Evolutionary conservation across 1,139 yeast genomes (phyloP).

Genomic region (Candida labiduridarum): DNA sequence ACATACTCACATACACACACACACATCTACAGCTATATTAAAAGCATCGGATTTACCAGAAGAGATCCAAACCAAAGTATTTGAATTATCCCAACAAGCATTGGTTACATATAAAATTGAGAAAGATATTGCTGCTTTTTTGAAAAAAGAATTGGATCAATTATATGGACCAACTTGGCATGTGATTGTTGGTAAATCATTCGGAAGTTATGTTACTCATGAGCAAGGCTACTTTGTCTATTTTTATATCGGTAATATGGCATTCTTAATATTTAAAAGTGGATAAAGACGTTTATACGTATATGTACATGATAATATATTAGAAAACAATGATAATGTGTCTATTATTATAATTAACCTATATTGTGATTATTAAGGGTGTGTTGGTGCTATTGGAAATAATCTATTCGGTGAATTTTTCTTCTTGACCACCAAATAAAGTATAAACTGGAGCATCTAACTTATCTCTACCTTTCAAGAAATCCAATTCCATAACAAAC

Average conservation of each 20-base stretch:
- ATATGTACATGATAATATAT: not conserved
- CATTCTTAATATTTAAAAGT: conserved; percentile 82
- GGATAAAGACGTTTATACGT: conserved; percentile 29
- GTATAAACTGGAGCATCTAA: conserved; percentile 86
- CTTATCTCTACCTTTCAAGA: conserved; percentile 90
- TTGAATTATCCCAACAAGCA: conserved; percentile 60
- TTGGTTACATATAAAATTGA: conserved; percentile 46
- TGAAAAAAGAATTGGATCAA: conserved; percentile 70
- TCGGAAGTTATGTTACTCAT: conserved; percentile 94
- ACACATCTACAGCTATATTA: conserved; percentile 34
- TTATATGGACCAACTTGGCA: conserved; percentile 89
- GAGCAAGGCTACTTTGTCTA: conserved; percentile 82
- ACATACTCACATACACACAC: not conserved
- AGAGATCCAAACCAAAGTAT: conserved; percentile 60
- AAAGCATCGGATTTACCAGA: conserved; percentile 55
- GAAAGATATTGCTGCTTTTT: conserved; percentile 76
- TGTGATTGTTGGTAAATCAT: conserved; percentile 88
- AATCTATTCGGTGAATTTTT: conserved; percentile 26
- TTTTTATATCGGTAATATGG: conserved; percentile 79
- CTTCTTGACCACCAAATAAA: conserved; percentile 79
- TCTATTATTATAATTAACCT: not conserved
- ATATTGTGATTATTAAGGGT: not conserved
- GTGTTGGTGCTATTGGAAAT: not conserved
- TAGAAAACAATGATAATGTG: not conserved
- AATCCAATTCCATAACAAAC: conserved; percentile 92